Evolutionary conservation across 805 yeast genomes (phyloP).

Genomic region (Nakazawaea pomicola): DNA sequence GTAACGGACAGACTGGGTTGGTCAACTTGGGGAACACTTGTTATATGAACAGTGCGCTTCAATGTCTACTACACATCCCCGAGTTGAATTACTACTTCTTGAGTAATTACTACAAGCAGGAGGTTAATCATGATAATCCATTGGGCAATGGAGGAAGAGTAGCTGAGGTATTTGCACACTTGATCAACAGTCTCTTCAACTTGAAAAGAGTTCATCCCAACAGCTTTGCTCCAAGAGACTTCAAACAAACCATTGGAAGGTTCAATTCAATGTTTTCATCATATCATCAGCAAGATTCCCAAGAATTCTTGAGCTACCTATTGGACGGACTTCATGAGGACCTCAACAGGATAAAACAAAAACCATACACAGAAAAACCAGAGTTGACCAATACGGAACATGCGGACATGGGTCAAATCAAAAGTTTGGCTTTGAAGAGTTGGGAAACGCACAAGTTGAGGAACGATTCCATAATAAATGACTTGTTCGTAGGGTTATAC

Average conservation of each 20-base stretch:
- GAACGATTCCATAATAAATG: conserved; percentile 81
- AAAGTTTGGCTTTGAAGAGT: conserved; percentile 62
- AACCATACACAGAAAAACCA: conserved; percentile 88
- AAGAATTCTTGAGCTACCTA: conserved; percentile 83
- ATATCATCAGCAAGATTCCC: conserved; percentile 88
- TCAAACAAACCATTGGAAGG: conserved; percentile 74
- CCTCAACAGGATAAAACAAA: conserved; percentile 71
- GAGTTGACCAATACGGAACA: conserved; percentile 64
- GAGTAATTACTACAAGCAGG: conserved; percentile 52
- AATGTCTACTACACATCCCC: conserved; percentile 82
- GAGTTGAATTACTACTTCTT: conserved; percentile 75
- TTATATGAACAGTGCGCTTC: conserved; percentile 92
- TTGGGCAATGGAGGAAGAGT: conserved; percentile 81
- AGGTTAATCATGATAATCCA: conserved; percentile 74
- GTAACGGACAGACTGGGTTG: conserved; percentile 54
- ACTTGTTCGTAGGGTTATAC: conserved; percentile 85
- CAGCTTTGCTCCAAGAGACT: conserved; percentile 61
- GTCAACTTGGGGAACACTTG: conserved; percentile 85
- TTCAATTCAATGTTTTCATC: conserved; percentile 76
- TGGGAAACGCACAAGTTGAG: conserved; percentile 78
- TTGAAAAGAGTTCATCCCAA: conserved; percentile 17
- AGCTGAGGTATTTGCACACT: conserved; percentile 67
- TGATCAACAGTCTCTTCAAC: conserved; percentile 58
- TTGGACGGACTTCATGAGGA: conserved; percentile 92
- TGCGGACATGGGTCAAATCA: conserved; percentile 45